These are phyloP conservation scores for Exophiala bonariae DNA, from an alignment of 2,329 filamentous ascomycete species.

Conservation along the genomic window DNA sequence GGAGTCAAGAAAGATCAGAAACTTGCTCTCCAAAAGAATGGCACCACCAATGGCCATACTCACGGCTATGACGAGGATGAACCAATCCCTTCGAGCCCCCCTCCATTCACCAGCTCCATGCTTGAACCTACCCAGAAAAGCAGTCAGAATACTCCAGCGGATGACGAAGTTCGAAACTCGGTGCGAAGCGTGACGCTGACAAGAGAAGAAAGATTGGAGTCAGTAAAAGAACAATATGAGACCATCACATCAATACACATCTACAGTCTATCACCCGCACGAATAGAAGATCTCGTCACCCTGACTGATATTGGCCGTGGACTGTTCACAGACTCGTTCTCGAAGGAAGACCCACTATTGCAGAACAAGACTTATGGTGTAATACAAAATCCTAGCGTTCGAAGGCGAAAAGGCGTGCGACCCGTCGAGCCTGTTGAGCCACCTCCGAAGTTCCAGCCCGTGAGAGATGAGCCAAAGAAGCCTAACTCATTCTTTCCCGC, in stretches of 20 bases:
- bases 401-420: conserved; percentile 51
- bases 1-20: conserved; percentile 59
- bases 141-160: conserved; percentile 61
- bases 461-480: conserved; percentile 27
- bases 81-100: conserved; percentile 61
- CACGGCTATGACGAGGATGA: conserved; percentile 66
- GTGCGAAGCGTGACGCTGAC: conserved; percentile 66
- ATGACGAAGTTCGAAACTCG: conserved; percentile 52
- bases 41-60: conserved; percentile 21
- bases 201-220: conserved; percentile 71
- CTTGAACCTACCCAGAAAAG: conserved; percentile 34
- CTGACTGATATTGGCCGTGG: conserved; percentile 70
- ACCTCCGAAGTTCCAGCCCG: conserved; percentile 30
- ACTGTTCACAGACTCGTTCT: conserved; percentile 53
- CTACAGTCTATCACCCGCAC: conserved; percentile 76
- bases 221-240: conserved; percentile 66
- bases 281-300: conserved; percentile 69
- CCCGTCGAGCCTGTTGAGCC: conserved; percentile 27
- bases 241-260: conserved; percentile 78
- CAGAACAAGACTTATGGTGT: conserved; percentile 66
- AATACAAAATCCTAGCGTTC: conserved; percentile 70
- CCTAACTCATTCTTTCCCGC: neutral
- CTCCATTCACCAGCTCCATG: conserved; percentile 54
- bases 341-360: conserved; percentile 60
- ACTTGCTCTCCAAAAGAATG: conserved; percentile 13